These are phyloP conservation scores for Pseudogymnoascus sp. DNA, from an alignment of 2,329 filamentous ascomycete species.

Conservation along the genomic window DNA sequence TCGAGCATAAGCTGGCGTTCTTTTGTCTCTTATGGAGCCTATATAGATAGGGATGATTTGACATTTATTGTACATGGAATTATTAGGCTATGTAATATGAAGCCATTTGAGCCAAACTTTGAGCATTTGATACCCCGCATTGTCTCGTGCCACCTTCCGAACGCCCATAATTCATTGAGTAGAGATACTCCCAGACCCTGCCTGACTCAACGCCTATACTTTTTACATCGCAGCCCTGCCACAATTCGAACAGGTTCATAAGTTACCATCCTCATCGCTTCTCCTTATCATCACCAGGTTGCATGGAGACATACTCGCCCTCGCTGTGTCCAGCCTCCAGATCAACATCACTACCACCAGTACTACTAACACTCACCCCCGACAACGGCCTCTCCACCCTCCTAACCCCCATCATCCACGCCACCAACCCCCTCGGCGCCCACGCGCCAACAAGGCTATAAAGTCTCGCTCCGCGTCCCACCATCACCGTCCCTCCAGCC, in stretches of 20 bases:
- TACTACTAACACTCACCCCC: neutral
- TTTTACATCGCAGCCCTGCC: neutral
- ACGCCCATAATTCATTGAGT: constrained; percentile 3
- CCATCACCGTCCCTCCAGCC: constrained; percentile 56
- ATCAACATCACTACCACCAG: constrained; percentile 7
- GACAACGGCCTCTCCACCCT: constrained; percentile 36
- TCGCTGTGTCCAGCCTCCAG: neutral
- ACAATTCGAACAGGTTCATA: neutral
- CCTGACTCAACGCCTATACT: neutral
- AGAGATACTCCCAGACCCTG: neutral
- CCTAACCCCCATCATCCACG: constrained; percentile 84
- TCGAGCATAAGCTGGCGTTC: constrained; percentile 1
- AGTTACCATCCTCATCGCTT: neutral
- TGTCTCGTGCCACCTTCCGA: neutral
- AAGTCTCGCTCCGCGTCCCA: constrained; percentile 73
- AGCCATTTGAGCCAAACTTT: neutral
- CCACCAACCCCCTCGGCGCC: constrained; percentile 68
- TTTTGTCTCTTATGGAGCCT: neutral
- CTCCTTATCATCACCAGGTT: neutral
- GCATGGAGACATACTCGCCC: neutral
- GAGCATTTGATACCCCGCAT: neutral
- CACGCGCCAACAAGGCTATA: constrained; percentile 81
- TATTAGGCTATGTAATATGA: constrained; percentile 6
- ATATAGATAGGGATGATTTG: neutral
- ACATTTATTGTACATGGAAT: neutral